Evolutionary conservation across 768 basidiomycete species (phyloP).

Genomic region (Terana coerulea): DNA sequence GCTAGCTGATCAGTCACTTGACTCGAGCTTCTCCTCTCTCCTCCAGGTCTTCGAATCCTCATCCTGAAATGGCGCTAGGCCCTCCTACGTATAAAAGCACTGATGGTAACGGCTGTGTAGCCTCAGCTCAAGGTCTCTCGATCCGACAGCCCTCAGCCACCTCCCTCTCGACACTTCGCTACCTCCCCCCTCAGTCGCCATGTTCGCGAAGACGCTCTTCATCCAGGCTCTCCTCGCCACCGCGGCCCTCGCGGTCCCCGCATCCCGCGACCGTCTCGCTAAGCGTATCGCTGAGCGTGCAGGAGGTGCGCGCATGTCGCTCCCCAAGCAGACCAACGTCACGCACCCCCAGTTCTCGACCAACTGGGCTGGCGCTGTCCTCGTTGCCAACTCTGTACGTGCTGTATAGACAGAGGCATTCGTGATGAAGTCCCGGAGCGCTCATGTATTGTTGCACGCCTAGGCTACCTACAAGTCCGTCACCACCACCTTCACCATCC

Average conservation of each 20-base stretch:
- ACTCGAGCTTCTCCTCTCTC: too few species aligned
- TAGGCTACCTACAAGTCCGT: constrained; percentile 33
- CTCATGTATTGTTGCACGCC: too few species aligned
- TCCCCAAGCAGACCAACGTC: constrained; percentile 13
- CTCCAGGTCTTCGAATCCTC: too few species aligned
- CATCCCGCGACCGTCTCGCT: constrained; percentile 16
- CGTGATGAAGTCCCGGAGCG: too few species aligned
- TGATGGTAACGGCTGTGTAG: background rate
- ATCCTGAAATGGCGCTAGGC: too few species aligned
- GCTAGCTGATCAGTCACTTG: too few species aligned
- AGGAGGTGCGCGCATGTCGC: constrained; percentile 15
- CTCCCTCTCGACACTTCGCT: constrained; percentile 2
- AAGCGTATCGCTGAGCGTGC: constrained; percentile 19
- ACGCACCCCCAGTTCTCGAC: constrained; percentile 27
- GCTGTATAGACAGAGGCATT: too few species aligned
- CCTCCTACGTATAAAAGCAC: constrained; percentile 1
- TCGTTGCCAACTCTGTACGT: constrained; percentile 23
- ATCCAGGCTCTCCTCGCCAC: constrained; percentile 21
- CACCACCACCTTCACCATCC: constrained; percentile 33
- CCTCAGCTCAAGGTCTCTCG: constrained; percentile 4
- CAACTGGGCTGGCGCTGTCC: constrained; percentile 36
- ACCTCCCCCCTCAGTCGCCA: constrained; percentile 7
- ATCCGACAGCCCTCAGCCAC: background rate
- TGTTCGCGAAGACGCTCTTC: constrained; percentile 21
- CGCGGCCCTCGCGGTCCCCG: constrained; percentile 20